These are phyloP conservation scores for Helotiales sp. DNA, from an alignment of 2,329 filamentous ascomycete species.

Conservation along the genomic window DNA sequence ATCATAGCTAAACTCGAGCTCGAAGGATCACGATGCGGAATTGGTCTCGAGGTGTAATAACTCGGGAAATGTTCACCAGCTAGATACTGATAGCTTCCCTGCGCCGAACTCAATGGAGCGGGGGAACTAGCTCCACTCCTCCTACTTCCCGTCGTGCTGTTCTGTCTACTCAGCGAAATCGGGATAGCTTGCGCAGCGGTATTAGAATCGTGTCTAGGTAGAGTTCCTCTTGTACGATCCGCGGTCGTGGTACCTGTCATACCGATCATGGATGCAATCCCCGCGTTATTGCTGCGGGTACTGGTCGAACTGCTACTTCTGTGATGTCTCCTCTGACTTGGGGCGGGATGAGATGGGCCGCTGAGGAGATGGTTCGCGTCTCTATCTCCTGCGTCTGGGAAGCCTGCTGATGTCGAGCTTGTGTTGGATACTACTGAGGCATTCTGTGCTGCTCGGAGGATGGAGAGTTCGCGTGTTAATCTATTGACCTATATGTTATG, in stretches of 20 bases:
- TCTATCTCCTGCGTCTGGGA: conserved; percentile 47
- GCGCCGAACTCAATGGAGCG: conserved; percentile 23
- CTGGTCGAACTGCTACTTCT: conserved; percentile 54
- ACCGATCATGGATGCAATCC: conserved; percentile 40
- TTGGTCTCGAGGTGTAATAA: conserved; percentile 31
- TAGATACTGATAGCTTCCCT: conserved; percentile 29
- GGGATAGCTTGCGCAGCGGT: conserved; percentile 22
- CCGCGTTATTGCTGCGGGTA: conserved; percentile 51
- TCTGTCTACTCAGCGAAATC: conserved; percentile 33
- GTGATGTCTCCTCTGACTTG: conserved; percentile 54
- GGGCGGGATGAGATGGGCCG: conserved; percentile 58
- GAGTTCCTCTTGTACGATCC: conserved; percentile 26
- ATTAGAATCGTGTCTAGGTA: conserved; percentile 27
- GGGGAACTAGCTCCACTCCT: conserved; percentile 34
- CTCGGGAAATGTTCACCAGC: conserved; percentile 30
- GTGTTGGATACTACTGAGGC: conserved; percentile 65
- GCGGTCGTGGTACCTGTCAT: conserved; percentile 38
- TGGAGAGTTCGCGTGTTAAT: conserved; percentile 81
- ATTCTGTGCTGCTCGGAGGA: conserved; percentile 73
- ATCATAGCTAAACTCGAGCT: conserved; percentile 21
- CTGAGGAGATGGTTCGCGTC: conserved; percentile 54
- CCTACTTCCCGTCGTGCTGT: conserved; percentile 30
- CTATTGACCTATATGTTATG: conserved; percentile 72
- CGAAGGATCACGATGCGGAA: conserved; percentile 29
- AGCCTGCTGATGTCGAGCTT: conserved; percentile 60